These are phyloP conservation scores for Phaeosphaeriaceae sp. DNA, from an alignment of 2,329 filamentous ascomycete genomes.

Conservation along the genomic window DNA sequence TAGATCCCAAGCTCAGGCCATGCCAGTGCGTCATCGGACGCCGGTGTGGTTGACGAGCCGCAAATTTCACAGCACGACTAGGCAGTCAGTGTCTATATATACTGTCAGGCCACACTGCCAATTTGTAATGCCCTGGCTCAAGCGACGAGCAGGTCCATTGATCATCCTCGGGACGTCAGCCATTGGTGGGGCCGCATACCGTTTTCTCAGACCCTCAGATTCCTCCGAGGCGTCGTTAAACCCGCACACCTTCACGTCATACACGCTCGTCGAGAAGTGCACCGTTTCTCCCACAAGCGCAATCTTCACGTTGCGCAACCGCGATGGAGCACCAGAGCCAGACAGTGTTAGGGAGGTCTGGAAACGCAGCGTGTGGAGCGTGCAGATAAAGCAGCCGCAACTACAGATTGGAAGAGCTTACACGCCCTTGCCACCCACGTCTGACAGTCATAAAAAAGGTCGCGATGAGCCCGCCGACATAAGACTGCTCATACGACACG, in stretches of 20 bases:
- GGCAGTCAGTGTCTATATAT: too few species aligned
- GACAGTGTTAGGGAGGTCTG: slow-evolving; percentile 51
- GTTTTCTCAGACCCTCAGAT: slow-evolving; percentile 30
- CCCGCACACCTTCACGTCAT: slow-evolving; percentile 67
- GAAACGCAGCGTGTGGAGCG: slow-evolving; percentile 77
- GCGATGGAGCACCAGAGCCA: slow-evolving; percentile 30
- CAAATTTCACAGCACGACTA: too few species aligned
- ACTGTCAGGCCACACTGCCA: not conserved
- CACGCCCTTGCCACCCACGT: slow-evolving; percentile 76
- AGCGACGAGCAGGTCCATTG: slow-evolving; percentile 36
- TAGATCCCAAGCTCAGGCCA: too few species aligned
- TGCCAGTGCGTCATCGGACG: too few species aligned
- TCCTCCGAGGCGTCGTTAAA: slow-evolving; percentile 56
- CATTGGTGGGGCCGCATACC: slow-evolving; percentile 44
- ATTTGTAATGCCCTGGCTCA: slow-evolving; percentile 36
- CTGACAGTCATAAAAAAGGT: slow-evolving; percentile 35
- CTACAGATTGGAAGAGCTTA: slow-evolving; percentile 91
- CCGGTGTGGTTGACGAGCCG: too few species aligned
- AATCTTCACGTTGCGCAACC: slow-evolving; percentile 68
- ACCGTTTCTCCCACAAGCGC: slow-evolving; percentile 70
- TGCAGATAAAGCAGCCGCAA: slow-evolving; percentile 93
- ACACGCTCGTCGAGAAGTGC: slow-evolving; percentile 67
- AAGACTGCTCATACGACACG: slow-evolving; percentile 78
- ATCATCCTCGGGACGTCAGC: slow-evolving; percentile 43
- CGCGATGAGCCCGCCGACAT: slow-evolving; percentile 53